Evolutionary conservation across 352 stramenopile genomes (phyloP).

Genomic region (Pythium guiyangense): DNA sequence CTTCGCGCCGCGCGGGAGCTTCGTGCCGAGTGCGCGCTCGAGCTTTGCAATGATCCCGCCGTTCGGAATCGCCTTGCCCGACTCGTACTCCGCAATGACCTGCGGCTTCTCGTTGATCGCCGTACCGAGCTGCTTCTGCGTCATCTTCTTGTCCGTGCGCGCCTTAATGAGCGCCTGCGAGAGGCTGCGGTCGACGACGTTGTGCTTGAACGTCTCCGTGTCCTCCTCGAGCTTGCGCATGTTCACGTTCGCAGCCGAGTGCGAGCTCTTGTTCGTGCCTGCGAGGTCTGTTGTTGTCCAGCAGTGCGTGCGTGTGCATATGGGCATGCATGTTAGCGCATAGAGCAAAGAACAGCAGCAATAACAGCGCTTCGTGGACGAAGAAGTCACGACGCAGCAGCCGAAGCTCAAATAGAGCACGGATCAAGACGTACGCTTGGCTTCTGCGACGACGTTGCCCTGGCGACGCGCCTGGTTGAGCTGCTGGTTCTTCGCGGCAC

Average conservation of each 20-base stretch:
- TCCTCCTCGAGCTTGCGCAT: slow-evolving; percentile 91
- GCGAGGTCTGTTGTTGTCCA: slow-evolving; percentile 39
- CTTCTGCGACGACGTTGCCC: slow-evolving; percentile 68
- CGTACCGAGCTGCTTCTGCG: slow-evolving; percentile 96
- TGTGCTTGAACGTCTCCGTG: slow-evolving; percentile 88
- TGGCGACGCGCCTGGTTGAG: slow-evolving; percentile 71
- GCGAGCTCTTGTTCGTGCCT: slow-evolving; percentile 84
- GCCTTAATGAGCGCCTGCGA: slow-evolving; percentile 95
- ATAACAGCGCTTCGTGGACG: too few relatives aligned
- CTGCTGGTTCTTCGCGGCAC: slow-evolving; percentile 54
- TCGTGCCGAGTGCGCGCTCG: slow-evolving; percentile 90
- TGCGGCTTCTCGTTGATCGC: slow-evolving; percentile 95
- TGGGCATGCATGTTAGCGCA: background rate
- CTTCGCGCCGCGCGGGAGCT: slow-evolving; percentile 74
- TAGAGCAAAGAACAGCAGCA: background rate
- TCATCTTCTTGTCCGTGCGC: slow-evolving; percentile 97
- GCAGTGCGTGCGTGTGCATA: too few relatives aligned
- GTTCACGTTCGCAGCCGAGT: slow-evolving; percentile 73
- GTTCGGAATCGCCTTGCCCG: slow-evolving; percentile 96
- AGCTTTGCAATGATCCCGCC: slow-evolving; percentile 97
- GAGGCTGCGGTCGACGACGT: slow-evolving; percentile 79
- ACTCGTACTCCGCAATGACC: slow-evolving; percentile 97
- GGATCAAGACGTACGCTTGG: slow-evolving; percentile 49
- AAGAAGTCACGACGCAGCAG: too few relatives aligned
- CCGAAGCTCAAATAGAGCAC: too few relatives aligned